Conservation (phyloP, 352 stramenopile species). For the Phytophthora ramorum region DNA sequence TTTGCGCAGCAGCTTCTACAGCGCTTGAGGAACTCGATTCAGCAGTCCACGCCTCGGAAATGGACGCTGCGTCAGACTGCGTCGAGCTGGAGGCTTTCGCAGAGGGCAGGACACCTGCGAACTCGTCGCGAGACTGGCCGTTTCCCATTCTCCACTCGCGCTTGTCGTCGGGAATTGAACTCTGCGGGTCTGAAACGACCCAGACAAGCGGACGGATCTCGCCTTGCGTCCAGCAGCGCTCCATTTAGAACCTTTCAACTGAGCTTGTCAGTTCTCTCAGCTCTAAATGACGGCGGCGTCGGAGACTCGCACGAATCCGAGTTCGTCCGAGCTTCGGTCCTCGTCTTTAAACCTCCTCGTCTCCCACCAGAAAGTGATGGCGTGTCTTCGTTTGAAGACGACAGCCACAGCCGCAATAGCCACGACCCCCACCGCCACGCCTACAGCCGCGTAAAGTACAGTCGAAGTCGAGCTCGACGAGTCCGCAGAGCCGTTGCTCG, state of each 20-base stretch:
- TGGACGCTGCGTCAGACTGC: slow-evolving; percentile 1
- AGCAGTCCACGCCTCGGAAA: slow-evolving; percentile 28
- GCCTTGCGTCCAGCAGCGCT: not conserved
- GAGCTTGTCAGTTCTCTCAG: no score
- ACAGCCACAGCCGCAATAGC: slow-evolving; percentile 31
- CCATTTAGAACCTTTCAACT: slow-evolving; percentile 7
- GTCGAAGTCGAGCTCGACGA: slow-evolving; percentile 21
- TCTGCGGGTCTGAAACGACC: slow-evolving; percentile 24
- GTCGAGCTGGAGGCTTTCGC: slow-evolving; percentile 7
- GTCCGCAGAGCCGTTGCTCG: slow-evolving; percentile 12
- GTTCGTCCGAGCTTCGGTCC: slow-evolving; percentile 36
- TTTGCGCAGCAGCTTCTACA: not conserved
- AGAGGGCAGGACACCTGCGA: slow-evolving; percentile 44
- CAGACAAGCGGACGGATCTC: slow-evolving; percentile 8
- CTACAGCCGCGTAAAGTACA: slow-evolving; percentile 23
- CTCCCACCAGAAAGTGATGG: slow-evolving; percentile 35
- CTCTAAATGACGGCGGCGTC: slow-evolving; percentile 32
- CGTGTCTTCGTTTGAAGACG: slow-evolving; percentile 24
- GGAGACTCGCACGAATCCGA: slow-evolving; percentile 36
- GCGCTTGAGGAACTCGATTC: not conserved
- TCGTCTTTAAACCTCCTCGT: slow-evolving; percentile 19
- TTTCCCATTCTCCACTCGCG: slow-evolving; percentile 37
- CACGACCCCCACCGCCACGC: slow-evolving; percentile 25
- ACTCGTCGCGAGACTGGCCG: slow-evolving; percentile 33
- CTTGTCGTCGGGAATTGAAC: not conserved